These are phyloP conservation scores for Globisporangium spiculum DNA, from an alignment of 352 stramenopile genomes.

Conservation along the genomic window DNA sequence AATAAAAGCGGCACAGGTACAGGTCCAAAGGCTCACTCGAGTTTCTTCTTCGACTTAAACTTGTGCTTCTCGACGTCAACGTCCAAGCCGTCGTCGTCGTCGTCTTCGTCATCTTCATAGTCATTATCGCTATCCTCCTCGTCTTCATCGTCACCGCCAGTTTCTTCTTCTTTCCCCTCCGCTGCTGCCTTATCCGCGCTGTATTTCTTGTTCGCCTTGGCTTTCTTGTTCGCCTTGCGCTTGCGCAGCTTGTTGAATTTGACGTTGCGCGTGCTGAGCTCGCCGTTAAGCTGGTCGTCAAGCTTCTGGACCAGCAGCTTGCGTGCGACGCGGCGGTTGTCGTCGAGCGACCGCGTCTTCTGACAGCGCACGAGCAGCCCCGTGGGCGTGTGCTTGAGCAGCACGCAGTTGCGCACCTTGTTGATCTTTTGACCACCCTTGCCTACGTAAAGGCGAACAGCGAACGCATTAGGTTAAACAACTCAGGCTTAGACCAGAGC, in stretches of 20 bases:
- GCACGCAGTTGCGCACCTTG: conserved; percentile 88
- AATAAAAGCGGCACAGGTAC: not conserved
- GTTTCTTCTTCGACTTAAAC: conserved; percentile 31
- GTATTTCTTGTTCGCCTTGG: conserved; percentile 67
- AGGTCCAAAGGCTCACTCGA: not conserved
- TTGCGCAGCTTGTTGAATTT: conserved; percentile 70
- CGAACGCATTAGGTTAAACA: not conserved
- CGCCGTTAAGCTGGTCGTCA: conserved; percentile 70
- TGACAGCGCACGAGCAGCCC: conserved; percentile 75
- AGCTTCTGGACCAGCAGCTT: conserved; percentile 73
- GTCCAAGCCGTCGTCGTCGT: not conserved
- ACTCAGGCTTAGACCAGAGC: too few relatives aligned
- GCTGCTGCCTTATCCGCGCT: not conserved
- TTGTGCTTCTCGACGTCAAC: conserved; percentile 24
- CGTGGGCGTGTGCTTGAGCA: conserved; percentile 82
- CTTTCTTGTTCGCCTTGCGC: conserved; percentile 57
- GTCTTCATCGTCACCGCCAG: conserved; percentile 10
- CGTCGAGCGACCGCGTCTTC: conserved; percentile 77
- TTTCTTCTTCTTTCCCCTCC: conserved; percentile 9
- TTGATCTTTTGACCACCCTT: conserved; percentile 92
- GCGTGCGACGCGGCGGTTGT: conserved; percentile 70
- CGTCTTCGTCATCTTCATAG: conserved; percentile 22
- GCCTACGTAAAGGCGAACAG: conserved; percentile 22
- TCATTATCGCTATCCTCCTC: conserved; percentile 17
- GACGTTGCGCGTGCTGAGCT: conserved; percentile 47